These are phyloP conservation scores for Zarea fungicola DNA, from an alignment of 2,329 filamentous ascomycete species.

Conservation along the genomic window DNA sequence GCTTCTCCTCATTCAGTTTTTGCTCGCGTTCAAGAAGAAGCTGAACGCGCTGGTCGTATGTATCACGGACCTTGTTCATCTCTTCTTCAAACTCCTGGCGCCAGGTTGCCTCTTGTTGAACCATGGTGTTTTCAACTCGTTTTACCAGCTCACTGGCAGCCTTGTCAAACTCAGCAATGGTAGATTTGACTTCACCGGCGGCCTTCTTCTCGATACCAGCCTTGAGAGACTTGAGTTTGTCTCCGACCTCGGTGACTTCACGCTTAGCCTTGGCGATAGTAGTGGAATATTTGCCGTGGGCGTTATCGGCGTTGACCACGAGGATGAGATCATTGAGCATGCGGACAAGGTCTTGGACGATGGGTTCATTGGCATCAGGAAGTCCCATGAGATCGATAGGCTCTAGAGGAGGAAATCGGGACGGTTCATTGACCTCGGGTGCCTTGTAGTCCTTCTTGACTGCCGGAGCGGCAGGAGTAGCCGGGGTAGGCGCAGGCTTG, in stretches of 20 bases:
- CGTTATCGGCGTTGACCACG: constrained; percentile 82
- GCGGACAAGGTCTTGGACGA: constrained; percentile 89
- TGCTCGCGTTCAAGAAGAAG: constrained; percentile 74
- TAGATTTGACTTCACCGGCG: constrained; percentile 67
- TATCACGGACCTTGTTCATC: constrained; percentile 69
- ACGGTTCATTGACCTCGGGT: constrained; percentile 63
- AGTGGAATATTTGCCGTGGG: constrained; percentile 68
- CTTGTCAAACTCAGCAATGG: constrained; percentile 73
- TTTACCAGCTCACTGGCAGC: constrained; percentile 83
- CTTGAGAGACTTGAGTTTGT: constrained; percentile 72
- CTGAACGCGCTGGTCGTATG: constrained; percentile 75
- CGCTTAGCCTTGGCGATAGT: constrained; percentile 82
- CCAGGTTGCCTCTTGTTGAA: constrained; percentile 75
- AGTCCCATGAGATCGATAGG: constrained; percentile 76
- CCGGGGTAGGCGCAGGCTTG: constrained; percentile 17
- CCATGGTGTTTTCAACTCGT: constrained; percentile 80
- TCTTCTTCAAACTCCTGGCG: constrained; percentile 83
- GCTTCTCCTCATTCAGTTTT: constrained; percentile 74
- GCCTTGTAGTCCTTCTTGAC: constrained; percentile 38
- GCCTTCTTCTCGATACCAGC: constrained; percentile 63
- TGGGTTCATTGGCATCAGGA: constrained; percentile 71
- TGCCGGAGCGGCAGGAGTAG: no score
- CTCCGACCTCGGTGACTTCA: constrained; percentile 71
- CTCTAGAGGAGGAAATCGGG: constrained; percentile 56
- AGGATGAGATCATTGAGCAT: constrained; percentile 95